Percentiles rank a stretch among this genome's conserved stretches.
These are phyloP conservation scores for Nicotiana tomentosiformis DNA, from an alignment of 257 asterid genomes.

Conservation along the genomic window DNA sequence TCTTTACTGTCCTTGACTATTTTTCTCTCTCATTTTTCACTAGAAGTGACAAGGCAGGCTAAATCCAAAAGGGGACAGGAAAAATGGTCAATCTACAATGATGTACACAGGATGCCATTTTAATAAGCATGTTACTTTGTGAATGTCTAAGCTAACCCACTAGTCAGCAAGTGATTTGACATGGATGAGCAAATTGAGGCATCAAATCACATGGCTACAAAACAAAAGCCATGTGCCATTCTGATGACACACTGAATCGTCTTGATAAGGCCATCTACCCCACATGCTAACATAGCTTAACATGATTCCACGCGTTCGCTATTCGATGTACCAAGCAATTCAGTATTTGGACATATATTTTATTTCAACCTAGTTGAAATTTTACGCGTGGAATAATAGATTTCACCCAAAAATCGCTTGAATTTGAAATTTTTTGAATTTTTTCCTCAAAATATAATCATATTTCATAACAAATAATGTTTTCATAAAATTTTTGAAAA, in stretches of 20 bases:
- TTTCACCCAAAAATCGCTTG: no score
- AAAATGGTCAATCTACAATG: background rate
- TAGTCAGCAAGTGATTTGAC: constrained; percentile 5
- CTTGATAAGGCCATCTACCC: background rate
- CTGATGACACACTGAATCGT: background rate
- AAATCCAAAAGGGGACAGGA: background rate
- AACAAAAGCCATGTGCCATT: constrained; percentile 16
- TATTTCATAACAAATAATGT: no score
- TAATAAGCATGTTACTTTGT: background rate
- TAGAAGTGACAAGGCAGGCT: background rate
- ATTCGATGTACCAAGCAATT: background rate
- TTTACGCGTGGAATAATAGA: no score
- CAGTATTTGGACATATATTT: no score
- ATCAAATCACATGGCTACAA: constrained; percentile 13
- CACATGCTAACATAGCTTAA: background rate
- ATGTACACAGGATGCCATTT: background rate
- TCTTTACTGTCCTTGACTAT: no score
- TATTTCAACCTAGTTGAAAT: no score
- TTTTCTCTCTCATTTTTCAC: background rate
- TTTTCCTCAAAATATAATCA: no score
- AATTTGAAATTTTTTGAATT: no score
- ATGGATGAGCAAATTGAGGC: constrained; percentile 21
- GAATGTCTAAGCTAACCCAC: background rate
- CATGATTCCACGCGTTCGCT: background rate
- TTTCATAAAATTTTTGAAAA: no score